Conservation (phyloP, 768 basidiomycete genomes). For the Termitomyces heimii region DNA sequence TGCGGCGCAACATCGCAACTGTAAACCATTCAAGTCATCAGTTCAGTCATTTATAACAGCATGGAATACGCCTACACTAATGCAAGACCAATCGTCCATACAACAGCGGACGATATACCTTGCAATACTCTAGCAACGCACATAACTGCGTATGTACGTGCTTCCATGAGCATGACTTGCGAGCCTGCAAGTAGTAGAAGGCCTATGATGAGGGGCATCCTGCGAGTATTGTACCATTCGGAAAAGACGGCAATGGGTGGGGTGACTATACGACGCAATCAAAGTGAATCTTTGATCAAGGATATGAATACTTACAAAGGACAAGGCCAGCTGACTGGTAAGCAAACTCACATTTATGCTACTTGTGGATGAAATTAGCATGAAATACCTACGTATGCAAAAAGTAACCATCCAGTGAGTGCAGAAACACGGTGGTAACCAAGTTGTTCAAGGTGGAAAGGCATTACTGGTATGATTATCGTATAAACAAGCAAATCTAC, state of each 20-base stretch:
- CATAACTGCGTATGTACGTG: slow-evolving; percentile 51
- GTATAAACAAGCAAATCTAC: slow-evolving; percentile 59
- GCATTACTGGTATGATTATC: slow-evolving; percentile 56
- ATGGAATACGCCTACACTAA: slow-evolving; percentile 34
- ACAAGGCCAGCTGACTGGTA: slow-evolving; percentile 51
- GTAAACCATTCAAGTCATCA: neutral
- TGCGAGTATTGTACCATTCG: slow-evolving; percentile 42
- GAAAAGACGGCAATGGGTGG: slow-evolving; percentile 53
- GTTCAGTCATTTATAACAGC: neutral
- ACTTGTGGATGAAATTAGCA: neutral
- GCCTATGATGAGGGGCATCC: slow-evolving; percentile 44
- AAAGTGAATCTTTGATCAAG: neutral
- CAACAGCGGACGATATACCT: slow-evolving; percentile 52
- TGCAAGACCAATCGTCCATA: slow-evolving; percentile 60
- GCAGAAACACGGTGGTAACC: slow-evolving; percentile 39
- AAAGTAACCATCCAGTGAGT: slow-evolving; percentile 55
- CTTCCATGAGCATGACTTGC: slow-evolving; percentile 60
- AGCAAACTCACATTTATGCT: neutral
- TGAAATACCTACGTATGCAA: slow-evolving; percentile 42
- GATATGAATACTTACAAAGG: slow-evolving; percentile 32
- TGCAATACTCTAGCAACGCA: slow-evolving; percentile 52
- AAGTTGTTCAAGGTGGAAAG: slow-evolving; percentile 52
- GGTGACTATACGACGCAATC: slow-evolving; percentile 32
- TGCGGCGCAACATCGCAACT: slow-evolving; percentile 56
- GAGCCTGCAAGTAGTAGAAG: slow-evolving; percentile 44